Base-by-base conservation (phyloP, 176 grass and related monocot genomes). In the Phyllostachys edulis region DNA sequence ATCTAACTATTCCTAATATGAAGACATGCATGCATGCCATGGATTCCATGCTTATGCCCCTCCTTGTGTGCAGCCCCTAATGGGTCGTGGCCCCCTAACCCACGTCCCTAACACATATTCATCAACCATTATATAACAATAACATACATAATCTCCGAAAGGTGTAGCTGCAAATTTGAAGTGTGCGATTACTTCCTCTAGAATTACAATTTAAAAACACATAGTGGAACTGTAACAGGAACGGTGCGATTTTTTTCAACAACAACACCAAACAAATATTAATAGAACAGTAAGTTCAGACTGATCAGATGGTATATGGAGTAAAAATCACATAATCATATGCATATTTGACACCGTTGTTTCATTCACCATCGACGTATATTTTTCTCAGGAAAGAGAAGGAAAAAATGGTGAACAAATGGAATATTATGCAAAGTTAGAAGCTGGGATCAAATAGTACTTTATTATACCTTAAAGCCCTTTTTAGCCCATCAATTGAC, bases 401-500 rank as follows among this genome's bases (percentile, higher is more conserved):
- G 38, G 17, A 0, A 46, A 54, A 69, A 60, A 60, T 10, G 1
- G 29, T 64, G 45, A 59, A 37, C 47, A 77, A 46, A 60, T 37
- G 21, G 1, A 60, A 65, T 15, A 57, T 0, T 5, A 77, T 24
- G 49, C 56, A 73, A 57, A 74, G 9, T 1, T 36, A 7, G 52
- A 21, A 74, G 45, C n/a, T 76, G 34, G 37, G 71, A 64, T 36
- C 54, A n/a, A 63, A 81, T 11, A 80, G 51, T 32, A 51, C 64
- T 76, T 13, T n/a, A 46, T 49, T 34, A 82, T 86, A 98, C 96
- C 93, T 98, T 85, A 95, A 92, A 82, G 85, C 96, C 77, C 89
- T 94, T 88, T 88, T 95, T 63, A 98, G 59, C 7, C 91, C 96
- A 87, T 93, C 91, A 3, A 97, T 55, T 60, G 94, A 89, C 91